Conservation (phyloP, 2,329 filamentous ascomycete species). For the Blastomyces silverae region DNA sequence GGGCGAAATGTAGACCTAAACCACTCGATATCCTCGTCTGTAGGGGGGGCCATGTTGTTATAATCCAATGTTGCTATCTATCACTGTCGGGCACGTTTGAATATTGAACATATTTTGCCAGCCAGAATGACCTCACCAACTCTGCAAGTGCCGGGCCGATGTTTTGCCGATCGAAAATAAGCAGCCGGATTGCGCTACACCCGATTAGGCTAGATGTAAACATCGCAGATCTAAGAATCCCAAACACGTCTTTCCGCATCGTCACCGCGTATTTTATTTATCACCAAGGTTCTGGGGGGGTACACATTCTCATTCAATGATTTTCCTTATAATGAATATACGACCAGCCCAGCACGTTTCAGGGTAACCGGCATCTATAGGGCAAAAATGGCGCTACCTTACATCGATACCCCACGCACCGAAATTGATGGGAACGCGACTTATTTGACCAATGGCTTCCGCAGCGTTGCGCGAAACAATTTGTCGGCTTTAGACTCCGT, state of each 20-base stretch:
- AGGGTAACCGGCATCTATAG: conserved; percentile 8
- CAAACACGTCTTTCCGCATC: conserved; percentile 28
- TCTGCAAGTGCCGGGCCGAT: conserved; percentile 9
- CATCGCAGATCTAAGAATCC: conserved; percentile 25
- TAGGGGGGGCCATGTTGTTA: conserved; percentile 37
- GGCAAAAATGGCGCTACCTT: conserved; percentile 57
- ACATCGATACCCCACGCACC: conserved; percentile 80
- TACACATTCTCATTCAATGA: neutral
- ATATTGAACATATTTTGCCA: conserved; percentile 13
- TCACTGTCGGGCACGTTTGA: neutral
- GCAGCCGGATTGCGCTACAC: conserved; percentile 26
- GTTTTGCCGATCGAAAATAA: conserved; percentile 6
- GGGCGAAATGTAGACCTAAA: conserved; percentile 59
- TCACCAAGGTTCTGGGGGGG: neutral
- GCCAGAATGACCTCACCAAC: conserved; percentile 31
- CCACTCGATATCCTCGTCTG: conserved; percentile 56
- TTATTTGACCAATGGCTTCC: conserved; percentile 61
- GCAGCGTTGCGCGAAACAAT: conserved; percentile 43
- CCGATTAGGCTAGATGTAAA: conserved; percentile 38
- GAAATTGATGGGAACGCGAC: conserved; percentile 73
- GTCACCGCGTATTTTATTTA: conserved; percentile 4
- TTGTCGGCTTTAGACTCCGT: conserved; percentile 64
- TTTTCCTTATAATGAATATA: conserved; percentile 9
- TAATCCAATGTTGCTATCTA: neutral
- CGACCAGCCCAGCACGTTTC: neutral